Evolutionary conservation across 2,329 filamentous ascomycete genomes (phyloP), one percentile per base, ranked within the genome.

Genomic region (Colletotrichum gloeosporioides): DNA sequence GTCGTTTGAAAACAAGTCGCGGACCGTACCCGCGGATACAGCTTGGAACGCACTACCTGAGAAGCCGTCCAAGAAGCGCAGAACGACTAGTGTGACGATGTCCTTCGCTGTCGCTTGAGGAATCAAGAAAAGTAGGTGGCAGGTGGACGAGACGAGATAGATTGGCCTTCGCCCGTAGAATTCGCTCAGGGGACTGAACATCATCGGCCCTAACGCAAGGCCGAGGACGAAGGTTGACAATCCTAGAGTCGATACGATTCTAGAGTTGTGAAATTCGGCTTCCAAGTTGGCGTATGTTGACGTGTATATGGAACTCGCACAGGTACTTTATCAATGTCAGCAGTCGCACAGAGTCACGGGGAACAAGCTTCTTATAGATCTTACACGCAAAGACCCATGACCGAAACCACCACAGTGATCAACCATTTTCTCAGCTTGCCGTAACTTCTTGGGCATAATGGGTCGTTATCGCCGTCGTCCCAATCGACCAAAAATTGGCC

Each of bases 151-250:
- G 25, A 89, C 85, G 39, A 98, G 89, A 83, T 98, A 98, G 81
- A 98, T 95, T 25, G 93, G 94, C 64, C 95, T 88, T 16, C 96
- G 91, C 57, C 96, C 96, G 83, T 95, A 98, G 83, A 98, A 97
- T 83, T 94, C 93, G 78, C 91, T 93, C 73, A 94, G 83, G 0
- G 93, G 93, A 34, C 90, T 90, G 79, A 92, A 84, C 61, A 94
- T 86, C 80, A 94, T 89, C 16, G 93, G 93, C 0, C 92, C 92
- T 61, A 93, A 79, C 18, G 87, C 87, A 77, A 92, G 91, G n/a
- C 96, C 96, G 69, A 95, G 89, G 63, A 98, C 95, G 81, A 96
- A 98, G 1, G 94, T 89, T 1, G 95, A 96, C 67, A 98, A 87
- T 0, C 96, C 96, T 12, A 98, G 84, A 5, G 95, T 95, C 13